Evolutionary conservation across 257 asterid genomes (phyloP), one percentile per base, ranked within the genome.

Genomic region (Solanum commersonii): DNA sequence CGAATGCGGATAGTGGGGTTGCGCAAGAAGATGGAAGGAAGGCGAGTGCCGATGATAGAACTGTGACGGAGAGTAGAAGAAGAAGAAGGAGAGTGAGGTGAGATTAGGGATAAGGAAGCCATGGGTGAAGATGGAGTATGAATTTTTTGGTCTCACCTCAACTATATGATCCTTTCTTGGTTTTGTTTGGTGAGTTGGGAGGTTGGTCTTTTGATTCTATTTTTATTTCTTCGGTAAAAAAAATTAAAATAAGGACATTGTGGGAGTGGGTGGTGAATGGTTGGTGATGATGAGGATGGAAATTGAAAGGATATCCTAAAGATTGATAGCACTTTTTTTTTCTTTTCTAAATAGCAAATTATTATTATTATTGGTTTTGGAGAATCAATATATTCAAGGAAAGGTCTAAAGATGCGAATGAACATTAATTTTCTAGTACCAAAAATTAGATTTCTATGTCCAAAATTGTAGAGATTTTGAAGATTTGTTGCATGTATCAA

Each of bases 41-140:
- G 63, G 71, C 87, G 89, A 38, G 76, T 72, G 38, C 77, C 34
- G 29, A 86, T 31, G 83, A 90, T 35, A 79, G 89, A 79, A 76
- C 86, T 88, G 86, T 56, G 71, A 42, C 27, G 79, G 73, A 87
- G 18, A 37, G 88, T 49, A 7, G 91, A 5, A 31, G 63, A 71
- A 40, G 91, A 8, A 40, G 91, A 13, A 42, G 65, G 37, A 4
- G 67, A 44, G 8, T 78, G 84, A 79, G 70, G 88, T 6, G 89
- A 87, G 87, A 63, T 76, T 52, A 86, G 40, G 84, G 90, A 86
- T 77, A 88, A 87, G 77, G 91, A 83, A 68, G 89, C 91, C 91
- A 89, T 89, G 76, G 20, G 78, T 27, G 44, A 44, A 4, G 71
- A 33, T 2, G 38, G 65, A 73, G 70, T 35, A 6, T n/a, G 63